Evolutionary conservation across 352 stramenopile species (phyloP), one percentile per base, ranked within the genome.

Genomic region (Globisporangium camurandrum): DNA sequence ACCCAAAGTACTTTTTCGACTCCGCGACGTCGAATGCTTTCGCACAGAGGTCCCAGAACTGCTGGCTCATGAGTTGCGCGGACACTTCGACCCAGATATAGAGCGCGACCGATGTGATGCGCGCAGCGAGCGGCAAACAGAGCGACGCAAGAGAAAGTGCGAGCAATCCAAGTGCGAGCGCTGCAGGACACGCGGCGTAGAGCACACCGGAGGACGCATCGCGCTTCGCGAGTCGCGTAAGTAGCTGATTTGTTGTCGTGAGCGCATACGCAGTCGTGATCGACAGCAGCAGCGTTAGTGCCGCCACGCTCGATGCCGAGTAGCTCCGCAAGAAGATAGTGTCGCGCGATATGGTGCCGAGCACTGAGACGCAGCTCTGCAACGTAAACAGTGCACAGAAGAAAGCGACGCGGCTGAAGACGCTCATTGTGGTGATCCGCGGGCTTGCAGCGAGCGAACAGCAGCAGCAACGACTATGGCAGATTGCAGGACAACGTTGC

Each of bases 21-120:
- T 91, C 63, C 11, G 75, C 68, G 22, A 93, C 79, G 44, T 86
- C 76, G 50, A 93, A 93, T 0, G 67, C 70, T 47, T 84, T 84
- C 23, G 82, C 75, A 41, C 83, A 94, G 11, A 92, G 58, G 51
- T 94, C 83, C 83, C 83, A 94, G 62, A 94, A 94, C 59, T 94
- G 80, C 34, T 88, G 79, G 16, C 69, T 83, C 36, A 94, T 64
- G 54, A 88, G 61, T 57, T 92, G 80, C 36, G 67, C 53, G 11
- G 82, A 62, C 19, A 94, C 66, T 43, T 94, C 83, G 34, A 91
- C 62, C 79, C 80, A 90, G 22, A 88, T 74, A 62, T 94, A 94
- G 27, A 92, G 71, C 49, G 62, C 54, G 5, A 91, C 78, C 14
- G 72, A 74, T 23, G 74, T 73, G 8, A 14, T 66, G 2, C 57